Percentiles rank a stretch among this genome's conserved stretches.
phyloP scores from a whole-genome alignment of 768 basidiomycete species.

The Glaciozyma martinii region DNA sequence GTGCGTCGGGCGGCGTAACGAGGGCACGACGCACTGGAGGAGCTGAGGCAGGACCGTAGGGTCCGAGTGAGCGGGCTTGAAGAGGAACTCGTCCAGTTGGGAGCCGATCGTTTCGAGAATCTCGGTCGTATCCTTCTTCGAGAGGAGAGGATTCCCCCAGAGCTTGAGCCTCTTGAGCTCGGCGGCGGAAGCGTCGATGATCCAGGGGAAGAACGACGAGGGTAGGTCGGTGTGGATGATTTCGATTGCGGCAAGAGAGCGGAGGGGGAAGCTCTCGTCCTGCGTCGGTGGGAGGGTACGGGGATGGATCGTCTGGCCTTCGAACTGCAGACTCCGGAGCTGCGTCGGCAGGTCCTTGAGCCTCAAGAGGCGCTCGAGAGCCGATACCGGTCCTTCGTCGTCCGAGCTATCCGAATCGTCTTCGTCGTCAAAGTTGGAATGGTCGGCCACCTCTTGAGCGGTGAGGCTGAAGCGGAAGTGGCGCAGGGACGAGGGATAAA shows the following conservation, averaged over 20 bases:
- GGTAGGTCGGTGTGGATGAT: not conserved
- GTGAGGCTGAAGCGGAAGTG: not conserved
- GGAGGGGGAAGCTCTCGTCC: not conserved
- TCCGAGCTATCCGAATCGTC: not conserved
- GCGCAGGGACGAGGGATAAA: not conserved
- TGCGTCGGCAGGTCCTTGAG: not conserved
- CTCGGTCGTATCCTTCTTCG: not conserved
- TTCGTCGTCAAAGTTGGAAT: not conserved
- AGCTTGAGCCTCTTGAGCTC: not conserved
- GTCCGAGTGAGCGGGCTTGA: not conserved
- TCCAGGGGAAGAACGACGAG: not conserved
- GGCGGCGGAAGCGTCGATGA: not conserved
- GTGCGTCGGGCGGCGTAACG: no score
- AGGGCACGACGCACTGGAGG: not conserved
- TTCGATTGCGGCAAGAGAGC: not conserved
- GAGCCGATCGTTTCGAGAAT: not conserved
- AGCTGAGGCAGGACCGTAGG: not conserved
- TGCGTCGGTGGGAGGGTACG: not conserved
- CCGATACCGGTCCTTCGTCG: not conserved
- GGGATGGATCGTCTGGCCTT: not conserved
- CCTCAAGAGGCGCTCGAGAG: not conserved
- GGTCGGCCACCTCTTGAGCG: not conserved
- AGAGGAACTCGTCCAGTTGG: slow-evolving; percentile 3
- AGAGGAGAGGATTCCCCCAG: not conserved
- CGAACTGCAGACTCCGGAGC: not conserved